Evolutionary conservation across 345 rosid species (phyloP), one percentile per base, ranked within the genome.

Genomic region (Eucalyptus sp.): DNA sequence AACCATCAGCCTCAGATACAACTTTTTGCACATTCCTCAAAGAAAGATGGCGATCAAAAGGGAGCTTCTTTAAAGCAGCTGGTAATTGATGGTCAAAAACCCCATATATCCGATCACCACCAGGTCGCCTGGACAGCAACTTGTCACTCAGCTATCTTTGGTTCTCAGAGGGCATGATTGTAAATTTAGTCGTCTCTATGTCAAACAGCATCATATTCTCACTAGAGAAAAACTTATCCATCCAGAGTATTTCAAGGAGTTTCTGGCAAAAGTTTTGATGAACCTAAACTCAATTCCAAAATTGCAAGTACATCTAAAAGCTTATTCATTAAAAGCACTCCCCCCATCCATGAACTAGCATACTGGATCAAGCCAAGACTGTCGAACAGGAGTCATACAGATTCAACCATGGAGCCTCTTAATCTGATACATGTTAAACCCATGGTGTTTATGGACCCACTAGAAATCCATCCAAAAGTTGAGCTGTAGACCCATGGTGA

Each of bases 1-100:
- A 98, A 92, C 99, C 99, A 94, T 98, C 99, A 86, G 99, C 99
- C 93, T 98, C 96, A 86, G 99, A 96, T 84, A 98, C 99, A 88
- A 98, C 97, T 91, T 95, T 98, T 91, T 96, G 99, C 86, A 98
- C 99, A 95, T 97, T 98, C 94, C 95, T 98, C 79, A 94, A 88
- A 56, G 99, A 97, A 89, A 98, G 97, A 92, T 98, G 99, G 37
- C 97, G 96, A 88, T 98, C 99, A 91, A 98, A 95, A 10, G 99
- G 99, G 87, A 98, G 98, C 93, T 98, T 98, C 92, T 98, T 98
- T n/a, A 98, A 92, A 91, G 99, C 99, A 92, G 99, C 99, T 51
- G 99, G 99, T 83, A 97, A 93, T 87, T 98, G 99, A 92, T 98
- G 96, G 88, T 98, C 99, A 89, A 98, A 98, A 90, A 98, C 99